phyloP scores from a whole-genome alignment of 2,329 filamentous ascomycete species.

The Xenosphaeropsis pyriputrescens region DNA sequence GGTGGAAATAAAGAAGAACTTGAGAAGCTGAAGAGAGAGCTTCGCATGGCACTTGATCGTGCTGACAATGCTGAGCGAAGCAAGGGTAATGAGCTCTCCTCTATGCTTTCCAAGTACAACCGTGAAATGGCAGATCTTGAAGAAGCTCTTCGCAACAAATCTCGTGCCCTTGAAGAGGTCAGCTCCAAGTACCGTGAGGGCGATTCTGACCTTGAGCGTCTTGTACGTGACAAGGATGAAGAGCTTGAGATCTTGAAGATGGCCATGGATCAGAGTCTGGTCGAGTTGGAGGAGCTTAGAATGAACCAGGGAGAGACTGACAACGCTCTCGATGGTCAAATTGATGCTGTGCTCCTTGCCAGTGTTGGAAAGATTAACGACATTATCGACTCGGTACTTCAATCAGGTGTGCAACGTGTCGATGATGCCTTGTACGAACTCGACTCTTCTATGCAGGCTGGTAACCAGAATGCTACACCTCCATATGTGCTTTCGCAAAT shows the following conservation, averaged over 20 bases:
- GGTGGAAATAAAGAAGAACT: conserved; percentile 86
- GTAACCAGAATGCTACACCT: conserved; percentile 94
- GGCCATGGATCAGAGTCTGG: conserved; percentile 88
- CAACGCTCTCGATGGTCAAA: conserved; percentile 71
- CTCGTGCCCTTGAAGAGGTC: conserved; percentile 70
- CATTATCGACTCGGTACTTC: conserved; percentile 91
- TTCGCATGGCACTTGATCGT: conserved; percentile 80
- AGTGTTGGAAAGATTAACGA: conserved; percentile 91
- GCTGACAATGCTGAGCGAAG: conserved; percentile 84
- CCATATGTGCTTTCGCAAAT: conserved; percentile 92
- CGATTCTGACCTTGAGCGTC: conserved; percentile 70
- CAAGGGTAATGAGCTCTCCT: conserved; percentile 90
- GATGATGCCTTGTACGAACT: conserved; percentile 95
- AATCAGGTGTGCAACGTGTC: conserved; percentile 82
- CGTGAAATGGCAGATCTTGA: conserved; percentile 94
- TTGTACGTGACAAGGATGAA: conserved; percentile 87
- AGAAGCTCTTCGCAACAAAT: conserved; percentile 80
- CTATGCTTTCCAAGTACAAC: conserved; percentile 91
- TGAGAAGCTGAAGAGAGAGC: conserved; percentile 86
- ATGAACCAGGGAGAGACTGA: conserved; percentile 63
- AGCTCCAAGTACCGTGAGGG: conserved; percentile 67
- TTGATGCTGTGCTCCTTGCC: conserved; percentile 75
- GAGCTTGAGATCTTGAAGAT: conserved; percentile 97
- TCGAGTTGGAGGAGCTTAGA: conserved; percentile 83
- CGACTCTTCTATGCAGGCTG: conserved; percentile 94